Percentiles rank a stretch among this genome's conserved stretches.
Conservation (phyloP, 2,329 filamentous ascomycete genomes). For the Myriosclerotinia scirpicola region DNA sequence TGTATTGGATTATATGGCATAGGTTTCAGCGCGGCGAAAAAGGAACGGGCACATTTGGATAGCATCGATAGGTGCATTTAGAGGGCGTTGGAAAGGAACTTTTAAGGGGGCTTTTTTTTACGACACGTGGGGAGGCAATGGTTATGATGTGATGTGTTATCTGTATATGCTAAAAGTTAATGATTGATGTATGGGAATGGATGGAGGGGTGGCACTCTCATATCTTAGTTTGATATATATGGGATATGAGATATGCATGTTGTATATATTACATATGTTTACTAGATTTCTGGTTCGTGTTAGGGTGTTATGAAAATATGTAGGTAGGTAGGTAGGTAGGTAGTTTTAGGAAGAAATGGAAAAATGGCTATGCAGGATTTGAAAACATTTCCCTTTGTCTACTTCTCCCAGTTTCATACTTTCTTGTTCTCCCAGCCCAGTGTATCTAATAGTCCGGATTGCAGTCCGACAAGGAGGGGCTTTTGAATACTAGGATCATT, state of each 20-base stretch:
- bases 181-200: neutral
- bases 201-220: neutral
- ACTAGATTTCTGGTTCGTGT: too few relatives aligned
- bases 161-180: slow-evolving; percentile 16
- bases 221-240: neutral
- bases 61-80: slow-evolving; percentile 2
- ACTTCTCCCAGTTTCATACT: too few relatives aligned
- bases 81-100: neutral
- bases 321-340: too few relatives aligned
- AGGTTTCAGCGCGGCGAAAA: slow-evolving; percentile 11
- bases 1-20: neutral
- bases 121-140: neutral
- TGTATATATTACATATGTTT: neutral
- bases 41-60: neutral
- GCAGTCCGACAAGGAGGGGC: too few relatives aligned
- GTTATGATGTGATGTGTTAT: neutral
- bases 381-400: too few relatives aligned
- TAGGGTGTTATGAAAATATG: too few relatives aligned
- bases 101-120: neutral
- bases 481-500: too few relatives aligned
- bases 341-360: too few relatives aligned
- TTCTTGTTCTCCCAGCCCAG: too few relatives aligned
- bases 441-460: too few relatives aligned
- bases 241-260: neutral
- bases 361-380: too few relatives aligned